Evolutionary conservation across 116 monocot genomes (phyloP).

Genomic region (Cymodocea nodosa): DNA sequence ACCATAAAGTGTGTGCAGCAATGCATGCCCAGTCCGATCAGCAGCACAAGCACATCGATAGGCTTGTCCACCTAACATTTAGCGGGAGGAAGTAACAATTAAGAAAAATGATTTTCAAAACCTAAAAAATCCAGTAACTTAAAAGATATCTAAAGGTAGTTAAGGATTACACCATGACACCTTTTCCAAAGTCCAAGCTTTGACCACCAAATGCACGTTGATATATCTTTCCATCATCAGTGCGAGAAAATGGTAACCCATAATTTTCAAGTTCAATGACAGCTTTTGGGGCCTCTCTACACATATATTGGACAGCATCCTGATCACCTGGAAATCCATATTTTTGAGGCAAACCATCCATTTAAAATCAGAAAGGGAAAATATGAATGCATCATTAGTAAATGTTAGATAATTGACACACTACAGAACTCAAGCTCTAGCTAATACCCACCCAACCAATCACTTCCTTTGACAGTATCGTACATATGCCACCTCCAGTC

Average conservation of each 20-base stretch:
- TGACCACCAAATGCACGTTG: slow-evolving; percentile 98
- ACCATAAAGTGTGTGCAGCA: slow-evolving; percentile 90
- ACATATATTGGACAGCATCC: slow-evolving; percentile 99
- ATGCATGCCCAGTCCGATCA: slow-evolving; percentile 94
- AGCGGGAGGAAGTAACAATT: neutral
- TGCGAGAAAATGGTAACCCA: slow-evolving; percentile 91
- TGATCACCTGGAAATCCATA: slow-evolving; percentile 61
- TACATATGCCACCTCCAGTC: slow-evolving; percentile 99
- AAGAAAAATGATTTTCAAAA: neutral
- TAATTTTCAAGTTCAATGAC: slow-evolving; percentile 98
- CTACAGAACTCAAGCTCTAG: too few relatives aligned
- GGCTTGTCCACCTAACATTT: slow-evolving; percentile 70
- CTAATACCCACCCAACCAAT: slow-evolving; percentile 70
- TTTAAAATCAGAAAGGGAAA: neutral
- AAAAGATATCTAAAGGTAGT: neutral
- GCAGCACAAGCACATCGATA: slow-evolving; percentile 99
- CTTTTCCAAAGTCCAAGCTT: slow-evolving; percentile 97
- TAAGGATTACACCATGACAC: slow-evolving; percentile 22
- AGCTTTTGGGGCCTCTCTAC: slow-evolving; percentile 98
- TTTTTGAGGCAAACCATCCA: neutral
- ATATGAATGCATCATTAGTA: neutral
- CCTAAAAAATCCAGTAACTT: neutral
- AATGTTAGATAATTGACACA: neutral
- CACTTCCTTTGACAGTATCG: slow-evolving; percentile 98
- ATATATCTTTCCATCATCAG: slow-evolving; percentile 95